Evolutionary conservation across 257 asterid genomes (phyloP).

Genomic region (Haberlea rhodopensis): DNA sequence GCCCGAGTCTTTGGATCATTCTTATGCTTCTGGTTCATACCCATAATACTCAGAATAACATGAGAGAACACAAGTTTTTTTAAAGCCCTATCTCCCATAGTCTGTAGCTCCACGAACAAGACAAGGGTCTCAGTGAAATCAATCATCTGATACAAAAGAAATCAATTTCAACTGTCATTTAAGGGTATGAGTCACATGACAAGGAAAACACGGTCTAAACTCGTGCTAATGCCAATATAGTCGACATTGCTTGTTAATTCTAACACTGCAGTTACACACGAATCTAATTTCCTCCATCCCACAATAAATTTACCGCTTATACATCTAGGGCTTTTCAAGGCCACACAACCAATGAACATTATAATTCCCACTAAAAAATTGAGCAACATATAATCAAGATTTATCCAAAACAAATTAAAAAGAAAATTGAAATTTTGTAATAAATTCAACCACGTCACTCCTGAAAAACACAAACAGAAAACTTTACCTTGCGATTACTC

Average conservation of each 20-base stretch:
- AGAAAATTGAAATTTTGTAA: not conserved
- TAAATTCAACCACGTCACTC: not conserved
- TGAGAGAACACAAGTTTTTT: conserved; percentile 69
- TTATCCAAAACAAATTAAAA: not conserved
- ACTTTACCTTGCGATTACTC: conserved; percentile 60
- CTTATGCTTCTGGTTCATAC: conserved; percentile 91
- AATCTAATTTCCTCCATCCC: not conserved
- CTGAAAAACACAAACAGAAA: not conserved
- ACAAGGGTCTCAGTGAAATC: conserved; percentile 60
- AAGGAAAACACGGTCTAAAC: not conserved
- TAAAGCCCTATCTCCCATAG: conserved; percentile 63
- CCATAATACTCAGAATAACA: conserved; percentile 57
- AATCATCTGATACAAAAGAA: conserved; percentile 45
- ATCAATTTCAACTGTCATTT: conserved; percentile 19
- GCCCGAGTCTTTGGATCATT: conserved; percentile 70
- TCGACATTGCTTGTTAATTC: too few relatives aligned
- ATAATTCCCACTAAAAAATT: not conserved
- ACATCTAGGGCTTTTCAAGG: too few relatives aligned
- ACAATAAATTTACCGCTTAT: not conserved
- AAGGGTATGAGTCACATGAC: too few relatives aligned
- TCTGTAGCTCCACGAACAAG: conserved; percentile 91
- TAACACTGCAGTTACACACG: not conserved
- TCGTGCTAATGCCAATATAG: too few relatives aligned
- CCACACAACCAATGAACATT: not conserved
- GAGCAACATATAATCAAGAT: not conserved